Evolutionary conservation across 257 asterid genomes (phyloP), one percentile per base, ranked within the genome.

Genomic region (Solanum rostratum): DNA sequence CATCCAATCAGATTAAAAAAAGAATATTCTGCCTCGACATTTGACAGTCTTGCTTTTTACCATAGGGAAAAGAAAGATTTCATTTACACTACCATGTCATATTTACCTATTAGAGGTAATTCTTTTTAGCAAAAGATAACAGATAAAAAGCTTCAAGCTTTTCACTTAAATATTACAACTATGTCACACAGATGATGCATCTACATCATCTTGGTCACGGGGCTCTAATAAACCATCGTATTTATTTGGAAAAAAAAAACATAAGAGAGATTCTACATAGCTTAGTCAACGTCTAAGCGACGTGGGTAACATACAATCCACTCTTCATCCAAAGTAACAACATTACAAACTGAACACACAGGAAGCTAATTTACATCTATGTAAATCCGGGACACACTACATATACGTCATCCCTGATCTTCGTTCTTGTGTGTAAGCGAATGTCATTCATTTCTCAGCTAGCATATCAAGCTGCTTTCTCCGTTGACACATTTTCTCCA

Each of bases 401-500:
- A 29, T 29, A 29, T 43, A 65, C 1, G n/a, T n/a, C 50, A 68
- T 68, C 50, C n/a, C 50, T 68, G 45, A 33, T 66, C 14, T 18
- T 68, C 39, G 7, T 27, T 76, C 27, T 76, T 27, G 49, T 9
- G 45, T 24, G 33, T 43, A 27, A 1, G 3, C 1, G 5, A 19
- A 46, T 49, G 10, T n/a, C 45, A 4, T 76, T 49, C n/a, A 6
- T 49, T 76, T n/a, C 54, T n/a, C 55, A 11, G 29, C 57, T 22
- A 19, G 41, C 11, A 30, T 24, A 52, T 90, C 91, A 93, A 86
- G 89, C 92, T 79, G 89, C 91, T 66, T 85, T 87, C 82, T 80
- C 89, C 22, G 57, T 16, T 30, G 88, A 82, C 11, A 90, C 62
- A 81, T 65, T 85, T 5, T 83, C 94, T 74, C 69, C 89, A 62